These are phyloP conservation scores for Chytriomyces hyalinus DNA, from an alignment of 192 early-diverging fungal species.

Conservation along the genomic window DNA sequence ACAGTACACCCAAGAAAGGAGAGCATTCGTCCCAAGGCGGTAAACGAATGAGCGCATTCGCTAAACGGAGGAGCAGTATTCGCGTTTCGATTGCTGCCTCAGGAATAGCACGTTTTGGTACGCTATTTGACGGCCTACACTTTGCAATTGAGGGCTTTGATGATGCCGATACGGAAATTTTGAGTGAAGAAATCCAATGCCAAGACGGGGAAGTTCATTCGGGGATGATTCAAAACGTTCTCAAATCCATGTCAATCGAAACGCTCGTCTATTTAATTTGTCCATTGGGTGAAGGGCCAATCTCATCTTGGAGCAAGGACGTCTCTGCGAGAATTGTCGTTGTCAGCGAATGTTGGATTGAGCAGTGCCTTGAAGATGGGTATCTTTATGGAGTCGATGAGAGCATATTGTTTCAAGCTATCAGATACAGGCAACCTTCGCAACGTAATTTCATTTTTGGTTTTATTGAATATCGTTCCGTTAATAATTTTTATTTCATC, in stretches of 20 bases:
- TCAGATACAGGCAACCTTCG: conserved; percentile 8
- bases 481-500: background rate
- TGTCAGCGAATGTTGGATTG: conserved; percentile 68
- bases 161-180: conserved; percentile 12
- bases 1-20: background rate
- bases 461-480: conserved; percentile 30
- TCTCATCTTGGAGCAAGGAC: background rate
- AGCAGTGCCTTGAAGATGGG: conserved; percentile 57
- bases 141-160: conserved; percentile 23
- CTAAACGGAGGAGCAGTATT: background rate
- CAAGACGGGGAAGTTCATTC: conserved; percentile 9
- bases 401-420: conserved; percentile 44
- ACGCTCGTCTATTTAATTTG: background rate
- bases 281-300: conserved; percentile 12
- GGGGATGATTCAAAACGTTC: background rate
- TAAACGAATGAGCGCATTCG: conserved; percentile 3
- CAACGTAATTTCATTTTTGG: background rate
- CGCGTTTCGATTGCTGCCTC: background rate
- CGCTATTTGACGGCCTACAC: background rate
- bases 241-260: background rate
- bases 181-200: conserved; percentile 9
- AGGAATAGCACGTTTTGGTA: background rate
- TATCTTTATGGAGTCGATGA: conserved; percentile 42
- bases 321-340: conserved; percentile 30
- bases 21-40: background rate